phyloP scores from a whole-genome alignment of 1,284 basidiomycete species.

The Austropuccinia psidii region DNA sequence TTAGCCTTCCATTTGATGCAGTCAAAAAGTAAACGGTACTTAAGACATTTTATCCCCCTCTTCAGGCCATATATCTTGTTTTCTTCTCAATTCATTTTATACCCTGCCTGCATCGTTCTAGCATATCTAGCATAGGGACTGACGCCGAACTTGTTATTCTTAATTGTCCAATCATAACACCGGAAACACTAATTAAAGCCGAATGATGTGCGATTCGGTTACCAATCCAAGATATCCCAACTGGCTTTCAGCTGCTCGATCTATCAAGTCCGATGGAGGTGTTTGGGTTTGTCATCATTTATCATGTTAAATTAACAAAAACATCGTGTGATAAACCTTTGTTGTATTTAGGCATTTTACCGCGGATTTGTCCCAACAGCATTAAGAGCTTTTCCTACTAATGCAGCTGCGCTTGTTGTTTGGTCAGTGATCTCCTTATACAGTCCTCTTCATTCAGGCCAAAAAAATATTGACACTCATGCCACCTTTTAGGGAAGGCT shows the following conservation, averaged over 20 bases:
- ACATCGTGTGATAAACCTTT: neutral
- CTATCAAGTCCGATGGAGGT: constrained; percentile 55
- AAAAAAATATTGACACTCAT: neutral
- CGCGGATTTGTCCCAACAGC: constrained; percentile 54
- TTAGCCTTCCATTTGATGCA: constrained; percentile 67
- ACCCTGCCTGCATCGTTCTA: neutral
- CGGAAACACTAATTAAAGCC: constrained; percentile 36
- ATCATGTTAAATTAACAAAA: neutral
- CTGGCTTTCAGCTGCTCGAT: constrained; percentile 54
- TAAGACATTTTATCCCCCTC: neutral
- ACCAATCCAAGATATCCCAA: constrained; percentile 52
- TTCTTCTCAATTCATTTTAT: neutral
- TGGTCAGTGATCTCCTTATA: neutral
- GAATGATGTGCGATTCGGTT: constrained; percentile 53
- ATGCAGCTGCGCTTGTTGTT: constrained; percentile 31
- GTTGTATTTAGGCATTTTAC: constrained; percentile 54
- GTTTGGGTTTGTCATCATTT: constrained; percentile 39
- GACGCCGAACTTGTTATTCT: no score
- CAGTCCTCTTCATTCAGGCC: neutral
- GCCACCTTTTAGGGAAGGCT: neutral
- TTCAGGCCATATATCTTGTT: neutral
- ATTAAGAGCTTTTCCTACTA: constrained; percentile 61
- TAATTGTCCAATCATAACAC: neutral
- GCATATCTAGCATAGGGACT: no score
- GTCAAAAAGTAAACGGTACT: constrained; percentile 61